Base-by-base conservation (phyloP, 179 eudicot genomes). In the Heliamphora pulchella region DNA sequence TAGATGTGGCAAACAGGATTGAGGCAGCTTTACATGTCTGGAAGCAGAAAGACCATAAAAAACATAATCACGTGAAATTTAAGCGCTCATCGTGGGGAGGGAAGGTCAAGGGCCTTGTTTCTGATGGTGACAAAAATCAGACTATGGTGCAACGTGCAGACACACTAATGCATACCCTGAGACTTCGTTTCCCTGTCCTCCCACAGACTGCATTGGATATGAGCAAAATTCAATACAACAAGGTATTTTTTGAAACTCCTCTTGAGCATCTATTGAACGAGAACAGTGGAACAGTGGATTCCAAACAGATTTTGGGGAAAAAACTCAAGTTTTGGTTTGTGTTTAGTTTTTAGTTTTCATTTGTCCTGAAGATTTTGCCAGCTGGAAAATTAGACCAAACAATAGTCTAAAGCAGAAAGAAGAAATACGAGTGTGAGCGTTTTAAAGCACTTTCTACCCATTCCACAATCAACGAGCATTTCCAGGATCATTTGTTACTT, bases 1-100 rank as follows among this genome's bases (percentile, higher is more conserved):
- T 94, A 64, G 98, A 92, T 81, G 90, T 96, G 77, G 99, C 89
- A 13, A 91, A 96, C 78, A 90, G 91, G 84, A 87, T 96, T 57
- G 99, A 96, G 90, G 98, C 98, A 51, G 92, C 96, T 74, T 83
- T 94, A 78, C 91, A 96, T 81, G 92, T 91, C 7, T 92, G 99
- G 98, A 92, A 71, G 77, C 83, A 80, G 72, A 91, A 89, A 80
- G 90, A 80, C 63, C 82, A 68, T 74, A 92, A 80, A 74, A 92
- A 86, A 78, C 87, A 78, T 68, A 73, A 82, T 70, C 86, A 81
- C 78, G 71, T 81, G 8, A 95, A 86, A 81, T 39, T 85, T 69
- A 95, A 89, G 79, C 88, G 84, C 77, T 83, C 91, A 78, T 76
- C 94, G 41, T 96, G 97, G 99, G 88, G 99, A 73, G 93, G 91